Conservation (phyloP, 2,329 filamentous ascomycete genomes). For the Trichoderma atrobrunneum region DNA sequence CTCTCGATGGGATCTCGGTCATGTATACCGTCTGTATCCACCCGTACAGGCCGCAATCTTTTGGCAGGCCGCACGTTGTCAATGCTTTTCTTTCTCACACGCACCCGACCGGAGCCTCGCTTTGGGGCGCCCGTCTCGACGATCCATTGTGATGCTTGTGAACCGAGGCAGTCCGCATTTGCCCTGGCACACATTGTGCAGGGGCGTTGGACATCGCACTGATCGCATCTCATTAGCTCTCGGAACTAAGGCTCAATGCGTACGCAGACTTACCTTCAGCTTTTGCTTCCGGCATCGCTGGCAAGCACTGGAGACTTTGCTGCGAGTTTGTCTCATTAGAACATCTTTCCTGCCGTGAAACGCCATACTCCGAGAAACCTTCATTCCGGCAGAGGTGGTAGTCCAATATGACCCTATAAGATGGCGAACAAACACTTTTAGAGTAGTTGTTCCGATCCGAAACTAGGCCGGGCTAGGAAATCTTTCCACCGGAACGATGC, state of each 20-base stretch:
- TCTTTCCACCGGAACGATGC: too few relatives aligned
- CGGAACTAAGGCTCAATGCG: too few relatives aligned
- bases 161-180: neutral
- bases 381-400: too few relatives aligned
- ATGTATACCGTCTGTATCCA: too few relatives aligned
- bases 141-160: neutral
- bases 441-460: too few relatives aligned
- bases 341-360: neutral
- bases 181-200: neutral
- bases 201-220: neutral
- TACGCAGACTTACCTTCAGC: neutral
- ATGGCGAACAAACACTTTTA: too few relatives aligned
- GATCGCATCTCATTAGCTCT: neutral
- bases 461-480: too few relatives aligned
- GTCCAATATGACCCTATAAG: too few relatives aligned
- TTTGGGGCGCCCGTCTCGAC: neutral
- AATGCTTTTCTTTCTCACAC: neutral
- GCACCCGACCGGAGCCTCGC: neutral
- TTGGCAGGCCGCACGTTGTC: neutral
- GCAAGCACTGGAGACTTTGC: neutral
- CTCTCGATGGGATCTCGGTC: neutral
- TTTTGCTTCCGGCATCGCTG: neutral
- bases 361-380: neutral
- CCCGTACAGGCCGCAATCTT: neutral
- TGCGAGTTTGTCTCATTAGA: neutral